phyloP scores from a whole-genome alignment of 1,139 yeast species.

The Geotrichum candidum region DNA sequence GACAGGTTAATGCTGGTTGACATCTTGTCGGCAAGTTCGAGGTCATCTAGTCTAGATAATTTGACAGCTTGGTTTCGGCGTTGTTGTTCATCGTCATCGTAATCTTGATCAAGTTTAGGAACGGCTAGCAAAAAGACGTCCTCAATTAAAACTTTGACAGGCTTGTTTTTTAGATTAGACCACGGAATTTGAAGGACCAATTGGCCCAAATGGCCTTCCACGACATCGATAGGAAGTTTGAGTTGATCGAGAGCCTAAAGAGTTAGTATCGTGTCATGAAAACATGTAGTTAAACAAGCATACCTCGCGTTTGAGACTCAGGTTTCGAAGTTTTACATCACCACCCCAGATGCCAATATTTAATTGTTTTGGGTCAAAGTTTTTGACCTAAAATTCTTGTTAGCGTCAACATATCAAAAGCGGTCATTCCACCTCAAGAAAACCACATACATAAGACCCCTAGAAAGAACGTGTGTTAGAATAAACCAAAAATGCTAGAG shows the following conservation, averaged over 20 bases:
- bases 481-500: neutral
- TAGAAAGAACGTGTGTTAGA: conserved; percentile 9
- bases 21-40: conserved; percentile 45
- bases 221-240: conserved; percentile 81
- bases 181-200: conserved; percentile 91
- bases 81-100: conserved; percentile 61
- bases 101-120: conserved; percentile 52
- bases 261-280: neutral
- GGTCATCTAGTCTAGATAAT: conserved; percentile 57
- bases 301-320: conserved; percentile 65
- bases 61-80: conserved; percentile 62
- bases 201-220: conserved; percentile 86
- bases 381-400: conserved; percentile 71
- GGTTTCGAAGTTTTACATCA: conserved; percentile 77
- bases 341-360: conserved; percentile 98
- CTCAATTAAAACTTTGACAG: conserved; percentile 84
- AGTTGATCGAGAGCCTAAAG: conserved; percentile 74
- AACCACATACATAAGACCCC: conserved; percentile 28
- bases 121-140: conserved; percentile 79
- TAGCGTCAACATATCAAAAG: neutral
- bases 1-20: conserved; percentile 27
- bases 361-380: conserved; percentile 89
- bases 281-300: conserved; percentile 15
- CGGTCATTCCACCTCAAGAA: neutral
- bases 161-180: conserved; percentile 89